A percentile compares a stretch with the other conserved stretches of the same genome.
Conservation (phyloP, 2,329 filamentous ascomycete species). For the Trichophaea hybrida region DNA sequence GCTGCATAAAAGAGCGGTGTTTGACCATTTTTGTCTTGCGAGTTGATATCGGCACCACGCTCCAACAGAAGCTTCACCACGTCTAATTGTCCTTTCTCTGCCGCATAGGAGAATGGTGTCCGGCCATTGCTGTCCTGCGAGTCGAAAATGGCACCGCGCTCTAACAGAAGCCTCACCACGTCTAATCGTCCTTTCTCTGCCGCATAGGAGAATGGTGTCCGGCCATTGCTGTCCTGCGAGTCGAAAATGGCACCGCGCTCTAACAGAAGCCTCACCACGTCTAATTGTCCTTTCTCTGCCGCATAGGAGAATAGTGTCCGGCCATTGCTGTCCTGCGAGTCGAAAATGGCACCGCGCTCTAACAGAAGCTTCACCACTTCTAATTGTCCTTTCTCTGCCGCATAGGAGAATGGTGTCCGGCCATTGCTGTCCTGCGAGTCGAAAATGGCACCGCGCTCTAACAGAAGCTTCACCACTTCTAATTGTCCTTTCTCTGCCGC, state of each 20-base stretch:
- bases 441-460: slow-evolving; percentile 3
- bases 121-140: too few relatives aligned
- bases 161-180: too few relatives aligned
- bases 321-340: slow-evolving; percentile 11
- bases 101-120: too few relatives aligned
- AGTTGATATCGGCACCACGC: slow-evolving; percentile 7
- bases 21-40: slow-evolving; percentile 9
- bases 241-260: too few relatives aligned
- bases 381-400: slow-evolving; percentile 8
- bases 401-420: slow-evolving; percentile 11
- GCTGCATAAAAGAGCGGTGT: slow-evolving; percentile 15
- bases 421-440: slow-evolving; percentile 11
- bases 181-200: too few relatives aligned
- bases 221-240: too few relatives aligned
- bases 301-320: slow-evolving; percentile 13
- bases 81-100: too few relatives aligned
- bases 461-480: background rate
- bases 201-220: too few relatives aligned
- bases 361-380: slow-evolving; percentile 4
- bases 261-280: too few relatives aligned
- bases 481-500: background rate
- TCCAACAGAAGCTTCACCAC: too few relatives aligned
- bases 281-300: too few relatives aligned
- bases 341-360: slow-evolving; percentile 2
- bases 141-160: too few relatives aligned